Evolutionary conservation across 2,329 filamentous ascomycete species (phyloP).

Genomic region (Claviceps cyperi): DNA sequence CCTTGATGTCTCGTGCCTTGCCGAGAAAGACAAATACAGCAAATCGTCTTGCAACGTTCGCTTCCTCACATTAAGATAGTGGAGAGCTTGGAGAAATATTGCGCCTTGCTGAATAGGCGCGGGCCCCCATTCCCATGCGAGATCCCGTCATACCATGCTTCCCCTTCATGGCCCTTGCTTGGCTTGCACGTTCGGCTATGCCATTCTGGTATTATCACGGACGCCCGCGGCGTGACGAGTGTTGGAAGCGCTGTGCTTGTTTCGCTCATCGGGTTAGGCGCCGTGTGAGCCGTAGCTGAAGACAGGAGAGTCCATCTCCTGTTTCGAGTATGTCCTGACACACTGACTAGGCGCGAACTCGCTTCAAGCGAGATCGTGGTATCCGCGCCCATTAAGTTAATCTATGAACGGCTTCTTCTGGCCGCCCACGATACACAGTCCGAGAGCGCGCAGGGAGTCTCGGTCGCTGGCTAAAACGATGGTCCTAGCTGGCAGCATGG

Average conservation of each 20-base stretch:
- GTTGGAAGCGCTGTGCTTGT: not conserved
- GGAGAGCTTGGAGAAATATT: not conserved
- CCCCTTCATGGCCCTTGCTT: not conserved
- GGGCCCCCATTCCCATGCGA: not conserved
- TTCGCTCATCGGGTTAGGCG: not conserved
- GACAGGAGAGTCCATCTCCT: not conserved
- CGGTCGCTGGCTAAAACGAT: slow-evolving; percentile 70
- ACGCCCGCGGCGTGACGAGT: not conserved
- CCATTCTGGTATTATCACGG: not conserved
- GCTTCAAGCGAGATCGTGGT: not conserved
- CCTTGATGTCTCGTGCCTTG: not conserved
- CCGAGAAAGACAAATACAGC: not conserved
- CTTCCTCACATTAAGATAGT: not conserved
- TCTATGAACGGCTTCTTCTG: slow-evolving; percentile 54
- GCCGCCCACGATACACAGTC: slow-evolving; percentile 47
- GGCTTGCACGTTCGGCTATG: not conserved
- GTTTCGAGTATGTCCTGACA: not conserved
- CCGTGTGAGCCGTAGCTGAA: not conserved
- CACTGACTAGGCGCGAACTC: not conserved
- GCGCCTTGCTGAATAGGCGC: not conserved
- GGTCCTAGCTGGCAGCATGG: slow-evolving; percentile 74
- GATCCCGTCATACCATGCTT: not conserved
- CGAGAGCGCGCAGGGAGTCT: slow-evolving; percentile 45
- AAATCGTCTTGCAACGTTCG: not conserved
- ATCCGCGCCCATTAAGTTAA: slow-evolving; percentile 17